These are phyloP conservation scores for Thinopyrum elongatum DNA, from an alignment of 176 grass and related monocot species.

Conservation along the genomic window DNA sequence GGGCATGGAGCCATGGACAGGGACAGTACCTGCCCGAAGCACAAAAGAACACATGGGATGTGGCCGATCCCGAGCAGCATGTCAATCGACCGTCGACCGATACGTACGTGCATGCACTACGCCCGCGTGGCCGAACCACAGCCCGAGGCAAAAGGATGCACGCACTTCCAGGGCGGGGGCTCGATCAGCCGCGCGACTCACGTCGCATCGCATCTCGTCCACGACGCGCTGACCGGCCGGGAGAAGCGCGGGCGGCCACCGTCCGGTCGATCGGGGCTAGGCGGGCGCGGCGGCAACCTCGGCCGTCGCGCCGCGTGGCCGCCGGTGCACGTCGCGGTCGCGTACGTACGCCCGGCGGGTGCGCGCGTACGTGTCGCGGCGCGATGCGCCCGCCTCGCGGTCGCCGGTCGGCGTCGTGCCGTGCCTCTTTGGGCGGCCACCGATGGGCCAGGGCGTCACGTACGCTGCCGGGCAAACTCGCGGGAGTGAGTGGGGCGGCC, in stretches of 20 bases:
- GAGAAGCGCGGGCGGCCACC: not conserved
- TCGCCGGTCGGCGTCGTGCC: slow-evolving; percentile 37
- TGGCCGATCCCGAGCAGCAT: not conserved
- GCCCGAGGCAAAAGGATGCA: not conserved
- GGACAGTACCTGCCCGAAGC: not conserved
- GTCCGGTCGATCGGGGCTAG: not conserved
- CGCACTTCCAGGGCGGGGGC: not conserved
- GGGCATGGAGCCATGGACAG: not conserved
- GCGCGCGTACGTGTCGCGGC: slow-evolving; percentile 19
- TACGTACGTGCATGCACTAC: not conserved
- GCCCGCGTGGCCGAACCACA: not conserved
- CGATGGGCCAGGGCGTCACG: not conserved
- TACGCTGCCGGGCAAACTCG: not conserved
- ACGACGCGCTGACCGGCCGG: not conserved
- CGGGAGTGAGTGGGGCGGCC: slow-evolving; percentile 8
- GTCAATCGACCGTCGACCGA: not conserved
- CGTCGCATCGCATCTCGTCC: not conserved
- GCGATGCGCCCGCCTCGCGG: not conserved
- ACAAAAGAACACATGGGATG: not conserved
- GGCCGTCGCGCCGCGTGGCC: not conserved
- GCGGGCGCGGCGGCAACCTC: not conserved
- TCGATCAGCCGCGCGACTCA: not conserved
- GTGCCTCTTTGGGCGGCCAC: slow-evolving; percentile 21
- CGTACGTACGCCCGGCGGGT: not conserved
- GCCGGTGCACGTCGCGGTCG: slow-evolving; percentile 18